Evolutionary conservation across 257 asterid species (phyloP).

Genomic region (Coffea eugenioides): DNA sequence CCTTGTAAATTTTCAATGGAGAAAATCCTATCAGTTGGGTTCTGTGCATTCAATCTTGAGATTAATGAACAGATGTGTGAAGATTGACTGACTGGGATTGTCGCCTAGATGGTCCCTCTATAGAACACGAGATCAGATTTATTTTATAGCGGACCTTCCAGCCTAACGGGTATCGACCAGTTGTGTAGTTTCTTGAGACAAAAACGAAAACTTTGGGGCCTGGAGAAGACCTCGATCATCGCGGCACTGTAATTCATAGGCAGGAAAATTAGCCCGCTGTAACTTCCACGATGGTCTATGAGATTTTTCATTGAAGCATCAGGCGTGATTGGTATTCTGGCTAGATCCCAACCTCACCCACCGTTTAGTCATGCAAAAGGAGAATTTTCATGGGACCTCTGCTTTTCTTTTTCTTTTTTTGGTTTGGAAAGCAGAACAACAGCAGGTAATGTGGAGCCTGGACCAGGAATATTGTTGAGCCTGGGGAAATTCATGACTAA

Average conservation of each 20-base stretch:
- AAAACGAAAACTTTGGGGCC: background rate
- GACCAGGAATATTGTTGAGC: background rate
- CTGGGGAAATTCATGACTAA: background rate
- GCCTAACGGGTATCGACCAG: background rate
- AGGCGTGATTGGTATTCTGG: background rate
- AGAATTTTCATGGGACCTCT: slow-evolving; percentile 1
- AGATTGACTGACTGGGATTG: background rate
- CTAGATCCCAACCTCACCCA: background rate
- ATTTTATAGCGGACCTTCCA: background rate
- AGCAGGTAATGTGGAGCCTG: background rate
- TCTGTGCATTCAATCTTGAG: background rate
- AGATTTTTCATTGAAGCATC: background rate
- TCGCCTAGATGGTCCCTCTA: background rate
- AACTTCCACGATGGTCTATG: background rate
- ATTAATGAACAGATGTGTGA: background rate
- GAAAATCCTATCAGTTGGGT: background rate
- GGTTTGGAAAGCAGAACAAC: background rate
- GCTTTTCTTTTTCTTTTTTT: background rate
- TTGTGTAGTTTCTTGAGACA: background rate
- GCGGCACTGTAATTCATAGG: background rate
- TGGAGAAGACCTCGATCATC: background rate
- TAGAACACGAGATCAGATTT: background rate
- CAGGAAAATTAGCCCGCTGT: background rate
- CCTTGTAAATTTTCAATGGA: background rate
- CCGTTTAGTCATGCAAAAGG: background rate